Evolutionary conservation across 495 filamentous ascomycete genomes (phyloP).

Genomic region (Pyronema domesticum): DNA sequence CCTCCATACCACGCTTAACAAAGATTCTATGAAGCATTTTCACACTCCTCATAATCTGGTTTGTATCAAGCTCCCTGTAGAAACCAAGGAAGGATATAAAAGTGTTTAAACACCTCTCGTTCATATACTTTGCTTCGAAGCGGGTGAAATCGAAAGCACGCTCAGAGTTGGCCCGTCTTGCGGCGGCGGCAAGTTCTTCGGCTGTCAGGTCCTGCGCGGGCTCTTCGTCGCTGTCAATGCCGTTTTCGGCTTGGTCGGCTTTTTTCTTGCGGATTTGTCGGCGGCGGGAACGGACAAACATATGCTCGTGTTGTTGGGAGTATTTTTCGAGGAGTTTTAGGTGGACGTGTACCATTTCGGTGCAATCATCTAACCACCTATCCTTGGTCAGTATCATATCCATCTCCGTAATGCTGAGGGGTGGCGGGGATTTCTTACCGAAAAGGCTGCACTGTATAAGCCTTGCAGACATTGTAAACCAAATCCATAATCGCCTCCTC

Average conservation of each 20-base stretch:
- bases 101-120: slow-evolving; percentile 71
- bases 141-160: slow-evolving; percentile 86
- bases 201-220: slow-evolving; percentile 49
- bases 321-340: slow-evolving; percentile 82
- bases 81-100: slow-evolving; percentile 64
- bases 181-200: slow-evolving; percentile 52
- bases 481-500: slow-evolving; percentile 87
- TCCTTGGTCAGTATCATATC: not conserved
- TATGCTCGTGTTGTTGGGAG: slow-evolving; percentile 79
- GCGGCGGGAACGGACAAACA: slow-evolving; percentile 72
- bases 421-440: slow-evolving; percentile 31
- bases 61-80: slow-evolving; percentile 61
- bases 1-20: slow-evolving; percentile 80
- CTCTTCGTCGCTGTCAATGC: slow-evolving; percentile 20
- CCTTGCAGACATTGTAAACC: slow-evolving; percentile 55
- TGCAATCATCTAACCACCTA: slow-evolving; percentile 56
- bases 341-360: slow-evolving; percentile 81
- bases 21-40: slow-evolving; percentile 89
- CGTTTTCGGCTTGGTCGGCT: slow-evolving; percentile 4
- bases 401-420: too few species aligned
- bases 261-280: slow-evolving; percentile 22
- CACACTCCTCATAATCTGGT: slow-evolving; percentile 82
- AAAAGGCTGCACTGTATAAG: slow-evolving; percentile 85
- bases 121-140: slow-evolving; percentile 63
- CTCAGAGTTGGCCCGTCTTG: slow-evolving; percentile 37